phyloP scores from a whole-genome alignment of 768 basidiomycete species.

The Lactifluus volemus region DNA sequence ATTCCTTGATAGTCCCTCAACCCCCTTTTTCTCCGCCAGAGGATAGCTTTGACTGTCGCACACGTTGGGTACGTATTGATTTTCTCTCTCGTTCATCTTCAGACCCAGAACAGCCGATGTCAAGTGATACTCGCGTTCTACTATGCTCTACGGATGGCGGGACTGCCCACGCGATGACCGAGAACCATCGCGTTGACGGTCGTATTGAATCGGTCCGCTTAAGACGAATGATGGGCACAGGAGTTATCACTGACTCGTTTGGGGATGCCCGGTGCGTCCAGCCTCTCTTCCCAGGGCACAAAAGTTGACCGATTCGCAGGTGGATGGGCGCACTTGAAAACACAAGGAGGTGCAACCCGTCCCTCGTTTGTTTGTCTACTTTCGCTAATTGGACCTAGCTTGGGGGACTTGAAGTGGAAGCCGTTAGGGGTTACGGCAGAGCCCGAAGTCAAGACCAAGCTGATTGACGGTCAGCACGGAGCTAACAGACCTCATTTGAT shows the following conservation, averaged over 20 bases:
- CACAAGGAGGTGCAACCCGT: slow-evolving; percentile 64
- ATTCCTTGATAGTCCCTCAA: slow-evolving; percentile 70
- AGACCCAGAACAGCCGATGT: not conserved
- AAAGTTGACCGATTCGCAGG: slow-evolving; percentile 28
- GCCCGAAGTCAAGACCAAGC: slow-evolving; percentile 71
- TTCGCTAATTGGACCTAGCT: slow-evolving; percentile 32
- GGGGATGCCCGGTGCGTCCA: slow-evolving; percentile 75
- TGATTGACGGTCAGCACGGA: slow-evolving; percentile 55
- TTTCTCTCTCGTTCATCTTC: not conserved
- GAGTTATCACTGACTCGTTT: slow-evolving; percentile 87
- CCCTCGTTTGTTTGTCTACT: slow-evolving; percentile 5
- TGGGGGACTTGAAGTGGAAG: slow-evolving; percentile 87
- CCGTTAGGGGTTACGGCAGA: slow-evolving; percentile 88
- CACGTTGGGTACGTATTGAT: slow-evolving; percentile 69
- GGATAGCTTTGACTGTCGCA: slow-evolving; percentile 75
- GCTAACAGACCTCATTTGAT: not conserved
- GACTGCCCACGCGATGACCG: slow-evolving; percentile 76
- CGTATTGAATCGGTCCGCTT: slow-evolving; percentile 78
- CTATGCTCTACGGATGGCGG: slow-evolving; percentile 70
- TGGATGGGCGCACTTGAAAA: slow-evolving; percentile 96
- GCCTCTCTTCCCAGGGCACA: too few relatives aligned
- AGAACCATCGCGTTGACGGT: slow-evolving; percentile 92
- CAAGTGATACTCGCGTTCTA: slow-evolving; percentile 82
- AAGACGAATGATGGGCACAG: slow-evolving; percentile 83
- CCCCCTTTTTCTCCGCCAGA: slow-evolving; percentile 79